Evolutionary conservation across 345 rosid genomes (phyloP).

Genomic region (Salix exigua): DNA sequence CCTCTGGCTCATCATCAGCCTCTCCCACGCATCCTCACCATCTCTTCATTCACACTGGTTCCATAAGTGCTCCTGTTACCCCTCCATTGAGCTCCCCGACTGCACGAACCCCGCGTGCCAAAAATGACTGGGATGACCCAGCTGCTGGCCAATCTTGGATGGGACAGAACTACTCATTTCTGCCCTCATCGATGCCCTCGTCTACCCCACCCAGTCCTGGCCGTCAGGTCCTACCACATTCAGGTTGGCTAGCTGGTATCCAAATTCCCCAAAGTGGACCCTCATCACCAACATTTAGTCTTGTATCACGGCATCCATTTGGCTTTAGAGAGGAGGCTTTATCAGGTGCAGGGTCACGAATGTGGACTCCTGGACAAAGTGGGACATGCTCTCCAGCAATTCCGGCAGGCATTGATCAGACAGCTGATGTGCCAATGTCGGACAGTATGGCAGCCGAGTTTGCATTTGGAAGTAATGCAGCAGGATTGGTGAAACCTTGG

Average conservation of each 20-base stretch:
- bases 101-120: constrained; percentile 66
- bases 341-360: constrained; percentile 65
- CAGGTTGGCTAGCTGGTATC: constrained; percentile 82
- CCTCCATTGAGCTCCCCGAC: constrained; percentile 98
- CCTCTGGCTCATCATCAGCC: constrained; percentile 82
- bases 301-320: constrained; percentile 72
- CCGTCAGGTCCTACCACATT: constrained; percentile 65
- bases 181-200: constrained; percentile 44
- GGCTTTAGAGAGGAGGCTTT: constrained; percentile 60
- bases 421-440: constrained; percentile 77
- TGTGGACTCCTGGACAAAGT: constrained; percentile 97
- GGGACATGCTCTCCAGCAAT: constrained; percentile 94
- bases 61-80: constrained; percentile 98
- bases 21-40: constrained; percentile 68
- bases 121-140: constrained; percentile 62
- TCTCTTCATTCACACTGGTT: constrained; percentile 69
- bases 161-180: constrained; percentile 47
- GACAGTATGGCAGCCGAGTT: constrained; percentile 78
- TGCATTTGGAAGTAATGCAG: constrained; percentile 69
- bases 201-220: constrained; percentile 98
- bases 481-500: constrained; percentile 91
- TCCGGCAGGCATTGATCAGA: constrained; percentile 67
- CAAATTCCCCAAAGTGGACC: constrained; percentile 69
- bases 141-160: constrained; percentile 45
- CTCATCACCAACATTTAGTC: constrained; percentile 89